A percentile compares a stretch with the other conserved stretches of the same genome.
Evolutionary conservation across 2,329 filamentous ascomycete species (phyloP).

Genomic region (Fusarium austroafricanum): DNA sequence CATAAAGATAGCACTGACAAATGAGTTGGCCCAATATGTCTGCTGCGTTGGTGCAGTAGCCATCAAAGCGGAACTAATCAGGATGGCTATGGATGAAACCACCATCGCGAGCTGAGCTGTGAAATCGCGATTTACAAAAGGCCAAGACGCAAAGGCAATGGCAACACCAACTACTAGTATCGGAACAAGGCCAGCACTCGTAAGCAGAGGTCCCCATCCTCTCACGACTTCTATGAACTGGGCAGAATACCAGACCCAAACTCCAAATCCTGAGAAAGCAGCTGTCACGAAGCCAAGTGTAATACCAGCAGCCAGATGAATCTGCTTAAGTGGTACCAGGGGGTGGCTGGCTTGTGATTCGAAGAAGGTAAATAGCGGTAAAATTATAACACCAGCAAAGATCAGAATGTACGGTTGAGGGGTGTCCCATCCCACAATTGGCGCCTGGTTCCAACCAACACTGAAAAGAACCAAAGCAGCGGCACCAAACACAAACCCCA

Average conservation of each 20-base stretch:
- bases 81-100: slow-evolving; percentile 30
- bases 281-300: slow-evolving; percentile 35
- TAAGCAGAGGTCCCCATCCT: slow-evolving; percentile 36
- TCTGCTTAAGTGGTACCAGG: slow-evolving; percentile 40
- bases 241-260: slow-evolving; percentile 45
- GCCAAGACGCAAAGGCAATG: slow-evolving; percentile 32
- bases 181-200: slow-evolving; percentile 41
- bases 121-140: slow-evolving; percentile 31
- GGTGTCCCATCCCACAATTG: slow-evolving; percentile 33
- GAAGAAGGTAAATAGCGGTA: slow-evolving; percentile 29
- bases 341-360: slow-evolving; percentile 40
- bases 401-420: slow-evolving; percentile 38
- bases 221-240: slow-evolving; percentile 42
- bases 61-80: slow-evolving; percentile 42
- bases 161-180: slow-evolving; percentile 34
- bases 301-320: slow-evolving; percentile 28
- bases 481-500: slow-evolving; percentile 26
- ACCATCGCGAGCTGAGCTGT: slow-evolving; percentile 34
- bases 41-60: slow-evolving; percentile 39
- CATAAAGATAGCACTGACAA: slow-evolving; percentile 45
- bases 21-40: slow-evolving; percentile 42
- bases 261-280: slow-evolving; percentile 39
- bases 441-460: slow-evolving; percentile 43
- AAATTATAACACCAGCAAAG: slow-evolving; percentile 27
- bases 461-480: slow-evolving; percentile 38